phyloP scores from a whole-genome alignment of 108 stramenopile genomes.

The Chaetoceros tenuissimus region DNA sequence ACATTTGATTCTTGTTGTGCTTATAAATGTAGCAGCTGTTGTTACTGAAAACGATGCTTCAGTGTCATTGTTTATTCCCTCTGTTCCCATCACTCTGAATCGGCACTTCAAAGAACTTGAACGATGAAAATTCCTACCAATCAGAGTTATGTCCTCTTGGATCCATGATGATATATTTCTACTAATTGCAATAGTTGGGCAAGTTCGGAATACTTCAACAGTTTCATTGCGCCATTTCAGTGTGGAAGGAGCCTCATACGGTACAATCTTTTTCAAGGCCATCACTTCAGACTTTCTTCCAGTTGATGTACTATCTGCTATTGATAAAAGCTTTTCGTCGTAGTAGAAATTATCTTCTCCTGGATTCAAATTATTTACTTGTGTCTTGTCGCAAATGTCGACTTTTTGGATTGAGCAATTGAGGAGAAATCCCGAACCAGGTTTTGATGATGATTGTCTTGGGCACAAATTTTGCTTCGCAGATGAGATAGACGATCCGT shows the following conservation, averaged over 20 bases:
- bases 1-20: conserved; percentile 48
- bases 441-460: conserved; percentile 32
- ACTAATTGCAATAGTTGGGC: conserved; percentile 40
- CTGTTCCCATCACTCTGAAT: no score
- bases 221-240: conserved; percentile 66
- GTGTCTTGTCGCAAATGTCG: conserved; percentile 77
- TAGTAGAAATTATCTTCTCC: conserved; percentile 14
- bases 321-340: no score
- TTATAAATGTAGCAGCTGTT: conserved; percentile 37
- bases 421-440: conserved; percentile 33
- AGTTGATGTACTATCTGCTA: no score
- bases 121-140: conserved; percentile 75
- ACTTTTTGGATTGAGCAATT: conserved; percentile 41
- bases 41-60: conserved; percentile 8
- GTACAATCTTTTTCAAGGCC: no score
- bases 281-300: no score
- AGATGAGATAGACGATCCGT: conserved; percentile 36
- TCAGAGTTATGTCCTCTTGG: conserved; percentile 27
- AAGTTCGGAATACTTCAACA: conserved; percentile 60
- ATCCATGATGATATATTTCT: conserved; percentile 2
- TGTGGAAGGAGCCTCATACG: no score
- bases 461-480: conserved; percentile 44
- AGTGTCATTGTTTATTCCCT: conserved; percentile 6
- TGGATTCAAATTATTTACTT: conserved; percentile 54
- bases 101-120: conserved; percentile 36